A percentile compares a stretch with the other conserved stretches of the same genome.
phyloP scores from a whole-genome alignment of 495 filamentous ascomycete species.

The Podospora pseudoanserina region DNA sequence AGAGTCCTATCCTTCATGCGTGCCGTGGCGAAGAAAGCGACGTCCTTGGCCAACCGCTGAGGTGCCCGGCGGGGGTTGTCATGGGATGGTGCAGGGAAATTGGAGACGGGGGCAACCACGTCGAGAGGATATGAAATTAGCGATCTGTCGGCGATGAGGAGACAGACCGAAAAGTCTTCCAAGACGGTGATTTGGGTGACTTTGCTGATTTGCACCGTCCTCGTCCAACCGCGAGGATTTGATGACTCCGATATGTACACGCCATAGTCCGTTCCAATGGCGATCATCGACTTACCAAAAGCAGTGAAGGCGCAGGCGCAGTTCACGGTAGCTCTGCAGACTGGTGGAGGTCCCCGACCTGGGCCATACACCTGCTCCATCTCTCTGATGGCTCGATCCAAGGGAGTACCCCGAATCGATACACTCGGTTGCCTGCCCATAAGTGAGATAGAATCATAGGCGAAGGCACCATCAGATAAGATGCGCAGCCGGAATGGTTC shows the following conservation, averaged over 20 bases:
- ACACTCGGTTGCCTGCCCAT: conserved; percentile 44
- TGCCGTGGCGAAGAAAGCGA: conserved; percentile 92
- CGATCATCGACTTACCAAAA: conserved; percentile 80
- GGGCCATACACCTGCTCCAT: conserved; percentile 72
- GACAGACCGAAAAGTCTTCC: conserved; percentile 89
- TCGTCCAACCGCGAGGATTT: conserved; percentile 84
- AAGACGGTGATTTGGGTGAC: conserved; percentile 94
- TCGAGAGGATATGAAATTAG: conserved; percentile 94
- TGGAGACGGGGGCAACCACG: conserved; percentile 71
- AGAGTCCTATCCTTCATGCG: conserved; percentile 94
- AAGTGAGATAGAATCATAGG: conserved; percentile 62
- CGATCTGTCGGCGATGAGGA: conserved; percentile 85
- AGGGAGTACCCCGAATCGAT: conserved; percentile 78
- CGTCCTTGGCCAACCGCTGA: conserved; percentile 88
- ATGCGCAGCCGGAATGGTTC: conserved; percentile 93
- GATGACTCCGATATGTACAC: conserved; percentile 82
- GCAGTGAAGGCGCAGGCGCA: conserved; percentile 88
- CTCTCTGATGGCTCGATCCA: conserved; percentile 86
- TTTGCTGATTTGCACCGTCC: conserved; percentile 66
- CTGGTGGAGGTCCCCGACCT: conserved; percentile 63
- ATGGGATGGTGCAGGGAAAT: conserved; percentile 54
- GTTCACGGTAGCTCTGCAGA: conserved; percentile 82
- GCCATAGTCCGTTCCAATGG: conserved; percentile 91
- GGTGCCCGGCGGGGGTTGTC: conserved; percentile 73
- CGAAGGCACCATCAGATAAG: conserved; percentile 88